Base-by-base conservation (phyloP, 495 filamentous ascomycete genomes). In the Apiosordaria backusii region DNA sequence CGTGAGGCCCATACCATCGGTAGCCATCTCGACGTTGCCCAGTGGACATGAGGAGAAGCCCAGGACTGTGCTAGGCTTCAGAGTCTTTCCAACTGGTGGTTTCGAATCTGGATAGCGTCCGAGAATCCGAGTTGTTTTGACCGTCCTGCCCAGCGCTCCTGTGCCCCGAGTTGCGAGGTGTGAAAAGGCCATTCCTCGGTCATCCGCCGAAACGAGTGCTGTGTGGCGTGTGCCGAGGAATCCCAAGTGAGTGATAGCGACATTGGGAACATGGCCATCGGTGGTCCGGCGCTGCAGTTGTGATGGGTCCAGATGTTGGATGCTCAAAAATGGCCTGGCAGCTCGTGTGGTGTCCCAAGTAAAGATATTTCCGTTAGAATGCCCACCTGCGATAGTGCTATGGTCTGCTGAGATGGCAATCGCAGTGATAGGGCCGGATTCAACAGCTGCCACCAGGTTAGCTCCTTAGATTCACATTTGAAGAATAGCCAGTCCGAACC, bases 171-270 rank as follows among this genome's bases (percentile, higher is more conserved):
- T 97, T 26, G 95, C 96, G 29, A 98, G 83, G 76, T 98, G 96
- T 6, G 96, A 97, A 75, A 99, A 99, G 9, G 94, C 93, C 95
- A 99, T 98, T 55, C 95, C 95, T 50, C 86, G 85, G 71, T 94
- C 92, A 75, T 99, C 93, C 1, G 94, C 94, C n/a, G 95, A 99
- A 25, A 97, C 92, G n/a, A 99, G 80, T 50, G 95, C 95, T 50
- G 95, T 98, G 72, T 97, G 96, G 61, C 95, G 82, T 16, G 90
- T 96, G 23, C 96, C 95, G n/a, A 99, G 81, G 70, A 99, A 99
- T 1, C 93, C 95, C 29, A 98, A 75, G 80, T 98, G 95, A 35
- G 93, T 86, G 57, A 99, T 85, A 5, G 89, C 83, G 15, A 87
- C 84, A 64, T 88, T 89, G 7, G 88, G 81, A 50, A 94, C 76